Evolutionary conservation across 352 stramenopile species (phyloP).

Genomic region (Phytophthora pini): DNA sequence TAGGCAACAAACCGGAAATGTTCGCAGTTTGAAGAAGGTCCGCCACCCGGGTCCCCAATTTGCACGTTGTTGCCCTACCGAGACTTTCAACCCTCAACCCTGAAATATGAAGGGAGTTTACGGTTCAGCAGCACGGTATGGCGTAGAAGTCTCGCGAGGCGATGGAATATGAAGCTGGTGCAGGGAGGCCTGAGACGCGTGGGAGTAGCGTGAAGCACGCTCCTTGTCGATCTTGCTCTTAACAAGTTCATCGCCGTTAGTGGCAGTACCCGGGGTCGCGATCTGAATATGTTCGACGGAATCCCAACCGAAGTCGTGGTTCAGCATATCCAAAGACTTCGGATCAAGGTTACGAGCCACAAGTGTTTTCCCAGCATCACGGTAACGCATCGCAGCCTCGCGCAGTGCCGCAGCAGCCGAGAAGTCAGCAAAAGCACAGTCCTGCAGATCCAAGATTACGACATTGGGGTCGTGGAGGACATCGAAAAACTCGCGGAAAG

Average conservation of each 20-base stretch:
- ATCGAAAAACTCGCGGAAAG: constrained; percentile 84
- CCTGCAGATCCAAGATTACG: constrained; percentile 77
- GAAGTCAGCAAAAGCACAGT: constrained; percentile 85
- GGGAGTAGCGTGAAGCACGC: constrained; percentile 27
- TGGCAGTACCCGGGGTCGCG: constrained; percentile 16
- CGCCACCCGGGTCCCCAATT: too few relatives aligned
- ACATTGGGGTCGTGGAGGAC: constrained; percentile 65
- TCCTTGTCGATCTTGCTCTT: constrained; percentile 35
- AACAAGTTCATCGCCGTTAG: constrained; percentile 27
- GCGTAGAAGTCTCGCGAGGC: constrained; percentile 24
- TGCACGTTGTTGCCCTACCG: background rate
- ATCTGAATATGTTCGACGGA: constrained; percentile 48
- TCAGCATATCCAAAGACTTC: constrained; percentile 62
- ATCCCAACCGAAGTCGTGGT: constrained; percentile 65
- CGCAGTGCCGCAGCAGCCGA: constrained; percentile 84
- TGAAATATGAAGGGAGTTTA: constrained; percentile 22
- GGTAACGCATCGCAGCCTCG: constrained; percentile 75
- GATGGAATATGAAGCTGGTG: constrained; percentile 40
- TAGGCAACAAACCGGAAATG: background rate
- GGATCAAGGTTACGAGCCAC: constrained; percentile 68
- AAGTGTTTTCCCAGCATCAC: constrained; percentile 74
- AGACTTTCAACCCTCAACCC: constrained; percentile 11
- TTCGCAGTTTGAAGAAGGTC: background rate
- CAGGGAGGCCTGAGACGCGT: constrained; percentile 29
- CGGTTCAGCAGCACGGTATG: constrained; percentile 24